phyloP scores from a whole-genome alignment of 2,329 filamentous ascomycete species.

The Botrytis deweyae region DNA sequence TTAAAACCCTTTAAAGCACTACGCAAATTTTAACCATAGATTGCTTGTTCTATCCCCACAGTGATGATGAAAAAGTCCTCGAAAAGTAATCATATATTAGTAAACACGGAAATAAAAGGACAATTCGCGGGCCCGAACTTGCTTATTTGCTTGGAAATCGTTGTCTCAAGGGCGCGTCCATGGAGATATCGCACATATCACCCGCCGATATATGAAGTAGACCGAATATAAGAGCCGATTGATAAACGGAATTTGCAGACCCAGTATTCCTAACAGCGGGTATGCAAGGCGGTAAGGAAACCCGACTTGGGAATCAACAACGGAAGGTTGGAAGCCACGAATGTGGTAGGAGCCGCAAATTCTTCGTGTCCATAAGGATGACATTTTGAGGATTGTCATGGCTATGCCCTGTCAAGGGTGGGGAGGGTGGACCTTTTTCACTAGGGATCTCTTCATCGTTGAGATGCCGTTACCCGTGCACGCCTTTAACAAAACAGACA shows the following conservation, averaged over 20 bases:
- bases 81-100: neutral
- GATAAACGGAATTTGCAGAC: neutral
- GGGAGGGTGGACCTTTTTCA: neutral
- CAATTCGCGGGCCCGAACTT: neutral
- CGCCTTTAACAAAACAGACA: neutral
- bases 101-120: neutral
- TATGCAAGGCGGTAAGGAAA: conserved; percentile 8
- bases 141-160: neutral
- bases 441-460: neutral
- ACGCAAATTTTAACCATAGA: neutral
- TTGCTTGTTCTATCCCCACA: conserved; percentile 1
- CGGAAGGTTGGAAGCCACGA: neutral
- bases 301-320: neutral
- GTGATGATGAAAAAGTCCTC: neutral
- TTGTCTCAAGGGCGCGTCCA: conserved; percentile 2
- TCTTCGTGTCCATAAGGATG: neutral
- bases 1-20: neutral
- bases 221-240: neutral
- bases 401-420: neutral
- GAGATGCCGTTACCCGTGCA: neutral
- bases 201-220: neutral
- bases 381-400: neutral
- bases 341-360: neutral
- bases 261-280: neutral
- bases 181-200: neutral